Evolutionary conservation across 805 yeast genomes (phyloP).

Genomic region (Ogataea pilisensis): DNA sequence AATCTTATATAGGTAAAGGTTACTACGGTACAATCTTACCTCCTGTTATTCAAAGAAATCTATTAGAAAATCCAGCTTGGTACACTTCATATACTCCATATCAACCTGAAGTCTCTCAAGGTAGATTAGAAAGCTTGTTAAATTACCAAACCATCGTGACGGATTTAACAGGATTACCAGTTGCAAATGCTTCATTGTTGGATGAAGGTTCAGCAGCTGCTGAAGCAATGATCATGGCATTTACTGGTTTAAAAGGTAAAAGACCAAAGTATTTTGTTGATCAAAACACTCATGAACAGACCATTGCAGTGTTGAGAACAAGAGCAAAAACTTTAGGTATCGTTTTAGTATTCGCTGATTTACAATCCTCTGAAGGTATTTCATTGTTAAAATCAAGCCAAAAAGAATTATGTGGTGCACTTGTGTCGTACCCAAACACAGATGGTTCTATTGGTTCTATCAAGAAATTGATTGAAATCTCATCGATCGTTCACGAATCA

Average conservation of each 20-base stretch:
- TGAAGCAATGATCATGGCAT: constrained; percentile 89
- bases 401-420: constrained; percentile 62
- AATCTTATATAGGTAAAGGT: constrained; percentile 88
- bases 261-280: constrained; percentile 69
- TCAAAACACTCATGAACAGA: constrained; percentile 75
- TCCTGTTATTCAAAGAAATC: constrained; percentile 87
- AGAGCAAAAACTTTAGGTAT: constrained; percentile 76
- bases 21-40: constrained; percentile 89
- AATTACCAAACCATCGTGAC: constrained; percentile 91
- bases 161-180: constrained; percentile 89
- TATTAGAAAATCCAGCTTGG: constrained; percentile 95
- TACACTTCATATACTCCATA: constrained; percentile 98
- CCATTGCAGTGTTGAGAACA: constrained; percentile 70
- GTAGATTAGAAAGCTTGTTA: constrained; percentile 83
- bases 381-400: constrained; percentile 32
- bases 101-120: constrained; percentile 97
- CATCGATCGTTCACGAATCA: constrained; percentile 60
- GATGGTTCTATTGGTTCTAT: constrained; percentile 62
- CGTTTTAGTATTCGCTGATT: constrained; percentile 53
- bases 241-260: constrained; percentile 62
- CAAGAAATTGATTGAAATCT: constrained; percentile 47
- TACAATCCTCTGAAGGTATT: constrained; percentile 40
- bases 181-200: constrained; percentile 89
- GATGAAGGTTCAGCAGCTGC: constrained; percentile 99
- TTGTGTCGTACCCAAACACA: constrained; percentile 88